Evolutionary conservation across 2,329 filamentous ascomycete genomes (phyloP), one percentile per base, ranked within the genome.

Genomic region (Fusarium udum): DNA sequence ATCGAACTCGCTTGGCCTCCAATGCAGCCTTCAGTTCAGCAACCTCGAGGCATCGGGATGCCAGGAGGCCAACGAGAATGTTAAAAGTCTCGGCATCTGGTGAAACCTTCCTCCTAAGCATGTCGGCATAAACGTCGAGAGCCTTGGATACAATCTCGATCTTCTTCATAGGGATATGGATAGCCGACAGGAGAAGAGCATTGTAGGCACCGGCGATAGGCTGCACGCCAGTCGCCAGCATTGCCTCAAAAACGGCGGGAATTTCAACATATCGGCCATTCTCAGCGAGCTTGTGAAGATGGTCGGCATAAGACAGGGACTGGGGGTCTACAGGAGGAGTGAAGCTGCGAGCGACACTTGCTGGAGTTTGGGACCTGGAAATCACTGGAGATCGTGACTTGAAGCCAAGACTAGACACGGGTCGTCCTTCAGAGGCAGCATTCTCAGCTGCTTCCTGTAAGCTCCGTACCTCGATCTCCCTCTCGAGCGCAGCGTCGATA

Each of bases 51-150:
- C 94, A 95, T 73, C 95, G 91, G 20, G 91, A 89, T 24, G 95
- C 92, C 59, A 99, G 87, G 43, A 98, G 86, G 65, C 92, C 91
- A 62, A 99, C 93, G 24, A 99, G 86, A 39, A 95, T 95, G 79
- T 94, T 91, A 83, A 97, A 98, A 1, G 95, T 98, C 64, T 93
- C 90, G 61, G 91, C 91, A 80, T 98, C 92, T 13, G 95, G 95
- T 26, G 89, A 85, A 31, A 98, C 92, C 76, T 92, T 92, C 73
- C 95, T 92, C 74, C 92, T 91, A 76, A 97, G 90, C 96, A 99
- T 98, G 80, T 98, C 95, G 22, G 95, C 92, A 82, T 98, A 99
- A 59, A 99, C 93, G 84, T 97, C 95, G 59, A 98, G 88, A 10
- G 94, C 95, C 85, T 97, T 97, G 70, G 94, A 92, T 20, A 97